Percentiles rank a stretch among this genome's conserved stretches.
Conservation (phyloP, 2,329 filamentous ascomycete genomes). For the Fusarium torreyae region DNA sequence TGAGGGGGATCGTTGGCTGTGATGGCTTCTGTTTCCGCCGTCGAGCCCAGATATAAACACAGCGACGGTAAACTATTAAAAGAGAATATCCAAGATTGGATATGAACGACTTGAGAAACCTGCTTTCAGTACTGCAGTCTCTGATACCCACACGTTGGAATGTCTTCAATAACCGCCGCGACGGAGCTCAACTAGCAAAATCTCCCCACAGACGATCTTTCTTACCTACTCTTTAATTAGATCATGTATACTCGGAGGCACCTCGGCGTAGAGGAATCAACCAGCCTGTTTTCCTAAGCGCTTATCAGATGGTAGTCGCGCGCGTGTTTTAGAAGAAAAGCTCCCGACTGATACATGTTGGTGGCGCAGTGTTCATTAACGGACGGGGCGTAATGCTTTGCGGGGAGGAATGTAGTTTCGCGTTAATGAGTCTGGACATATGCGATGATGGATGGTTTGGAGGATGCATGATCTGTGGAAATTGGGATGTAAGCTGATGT, state of each 20-base stretch:
- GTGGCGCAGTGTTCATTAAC: conserved; percentile 25
- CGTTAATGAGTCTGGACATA: not conserved
- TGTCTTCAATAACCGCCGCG: conserved; percentile 20
- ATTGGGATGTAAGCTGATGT: conserved; percentile 10
- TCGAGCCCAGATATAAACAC: not conserved
- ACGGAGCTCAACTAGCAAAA: conserved; percentile 1
- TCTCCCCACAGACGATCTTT: conserved; percentile 18
- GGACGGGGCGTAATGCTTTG: conserved; percentile 20
- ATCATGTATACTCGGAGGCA: not conserved
- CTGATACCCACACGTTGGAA: not conserved
- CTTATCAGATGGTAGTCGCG: conserved; percentile 40
- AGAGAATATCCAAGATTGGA: not conserved
- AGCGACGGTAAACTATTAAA: conserved; percentile 1
- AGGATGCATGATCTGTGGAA: conserved; percentile 14
- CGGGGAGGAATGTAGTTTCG: conserved; percentile 26
- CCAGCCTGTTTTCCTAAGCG: conserved; percentile 13
- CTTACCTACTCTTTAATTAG: conserved; percentile 2
- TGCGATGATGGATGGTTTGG: not conserved
- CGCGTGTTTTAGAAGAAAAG: conserved; percentile 42
- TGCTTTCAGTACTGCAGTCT: not conserved
- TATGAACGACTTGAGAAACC: not conserved
- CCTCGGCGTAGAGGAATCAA: not conserved
- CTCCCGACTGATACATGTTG: conserved; percentile 30
- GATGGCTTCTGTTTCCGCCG: conserved; percentile 1
- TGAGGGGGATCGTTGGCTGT: conserved; percentile 20